Percentiles rank a stretch among this genome's conserved stretches.
Evolutionary conservation across 768 basidiomycete species (phyloP).

Genomic region (Agrocybe chaxingu): DNA sequence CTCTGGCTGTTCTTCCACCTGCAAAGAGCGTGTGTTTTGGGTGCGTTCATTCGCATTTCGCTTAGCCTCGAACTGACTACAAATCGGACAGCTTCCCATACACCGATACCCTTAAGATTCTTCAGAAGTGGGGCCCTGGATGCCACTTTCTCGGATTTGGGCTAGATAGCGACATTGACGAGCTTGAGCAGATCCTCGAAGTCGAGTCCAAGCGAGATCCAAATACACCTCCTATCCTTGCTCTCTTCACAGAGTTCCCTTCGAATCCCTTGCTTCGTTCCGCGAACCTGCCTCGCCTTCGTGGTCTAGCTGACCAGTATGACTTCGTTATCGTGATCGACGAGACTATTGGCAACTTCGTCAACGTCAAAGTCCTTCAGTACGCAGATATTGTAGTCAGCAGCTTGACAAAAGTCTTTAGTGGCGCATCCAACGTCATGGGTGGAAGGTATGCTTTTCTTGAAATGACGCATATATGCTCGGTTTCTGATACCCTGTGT

Average conservation of each 20-base stretch:
- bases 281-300: slow-evolving; percentile 70
- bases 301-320: slow-evolving; percentile 81
- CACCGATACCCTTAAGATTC: slow-evolving; percentile 89
- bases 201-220: slow-evolving; percentile 35
- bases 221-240: slow-evolving; percentile 59
- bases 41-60: slow-evolving; percentile 40
- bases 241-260: slow-evolving; percentile 92
- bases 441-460: slow-evolving; percentile 76
- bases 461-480: neutral
- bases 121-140: slow-evolving; percentile 96
- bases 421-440: slow-evolving; percentile 94
- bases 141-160: slow-evolving; percentile 87
- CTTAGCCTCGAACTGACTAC: neutral
- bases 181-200: slow-evolving; percentile 62
- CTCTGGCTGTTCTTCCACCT: slow-evolving; percentile 43
- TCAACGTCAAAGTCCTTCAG: slow-evolving; percentile 87
- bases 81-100: slow-evolving; percentile 77
- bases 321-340: slow-evolving; percentile 89
- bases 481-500: neutral
- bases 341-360: slow-evolving; percentile 92
- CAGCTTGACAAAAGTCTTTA: slow-evolving; percentile 93
- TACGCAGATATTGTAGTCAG: slow-evolving; percentile 89
- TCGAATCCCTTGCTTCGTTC: slow-evolving; percentile 93
- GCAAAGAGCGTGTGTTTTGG: slow-evolving; percentile 94
- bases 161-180: slow-evolving; percentile 68